A percentile compares a stretch with the other conserved stretches of the same genome.
These are phyloP conservation scores for Glycine latifolia DNA, from an alignment of 306 rosid genomes.

Conservation along the genomic window DNA sequence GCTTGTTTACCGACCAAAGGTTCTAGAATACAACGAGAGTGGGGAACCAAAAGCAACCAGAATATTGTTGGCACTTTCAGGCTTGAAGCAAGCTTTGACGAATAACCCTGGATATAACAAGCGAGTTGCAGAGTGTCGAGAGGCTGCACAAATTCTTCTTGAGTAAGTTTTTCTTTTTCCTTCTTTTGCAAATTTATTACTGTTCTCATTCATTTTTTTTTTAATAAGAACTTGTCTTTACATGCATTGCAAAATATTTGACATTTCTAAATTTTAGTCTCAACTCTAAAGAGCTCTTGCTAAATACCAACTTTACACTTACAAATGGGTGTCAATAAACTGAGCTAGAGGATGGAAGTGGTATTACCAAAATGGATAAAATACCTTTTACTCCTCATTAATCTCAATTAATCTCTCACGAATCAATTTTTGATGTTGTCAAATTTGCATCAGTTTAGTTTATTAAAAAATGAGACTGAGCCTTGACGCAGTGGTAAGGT, in stretches of 20 bases:
- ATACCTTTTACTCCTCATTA: not conserved
- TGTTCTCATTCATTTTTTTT: not conserved
- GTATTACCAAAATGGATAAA: not conserved
- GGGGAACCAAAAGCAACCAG: conserved; percentile 62
- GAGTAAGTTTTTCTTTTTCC: conserved; percentile 57
- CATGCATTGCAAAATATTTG: conserved; percentile 16
- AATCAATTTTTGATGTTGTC: not conserved
- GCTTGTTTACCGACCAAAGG: conserved; percentile 63
- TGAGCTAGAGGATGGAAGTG: not conserved
- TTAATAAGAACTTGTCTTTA: conserved; percentile 9
- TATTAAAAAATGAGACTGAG: not conserved
- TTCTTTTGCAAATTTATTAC: not conserved
- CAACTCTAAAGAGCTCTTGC: not conserved
- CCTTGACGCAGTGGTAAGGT: not conserved
- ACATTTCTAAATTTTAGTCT: conserved; percentile 23
- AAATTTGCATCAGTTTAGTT: not conserved
- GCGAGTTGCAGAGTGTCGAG: conserved; percentile 91
- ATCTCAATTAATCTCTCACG: not conserved
- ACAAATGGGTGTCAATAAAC: not conserved
- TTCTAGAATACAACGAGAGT: conserved; percentile 47
- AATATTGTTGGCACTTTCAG: conserved; percentile 90
- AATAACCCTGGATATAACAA: conserved; percentile 82
- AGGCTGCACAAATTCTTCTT: conserved; percentile 82
- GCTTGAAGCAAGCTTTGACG: conserved; percentile 86
- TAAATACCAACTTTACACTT: conserved; percentile 11